phyloP scores from a whole-genome alignment of 352 stramenopile species.

The Plasmopara viticola region DNA sequence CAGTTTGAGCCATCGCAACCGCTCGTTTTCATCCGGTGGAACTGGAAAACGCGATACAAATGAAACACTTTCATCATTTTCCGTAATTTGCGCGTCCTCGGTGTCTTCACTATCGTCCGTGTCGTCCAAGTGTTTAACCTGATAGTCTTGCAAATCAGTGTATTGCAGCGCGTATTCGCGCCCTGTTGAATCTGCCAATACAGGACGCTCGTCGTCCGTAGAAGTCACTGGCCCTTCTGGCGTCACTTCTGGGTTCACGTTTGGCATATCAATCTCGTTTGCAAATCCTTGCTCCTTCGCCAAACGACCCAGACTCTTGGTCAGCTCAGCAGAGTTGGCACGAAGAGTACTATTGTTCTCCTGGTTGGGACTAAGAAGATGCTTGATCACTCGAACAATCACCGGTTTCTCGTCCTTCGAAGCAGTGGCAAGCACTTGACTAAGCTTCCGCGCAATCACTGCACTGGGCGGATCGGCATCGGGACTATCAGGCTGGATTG shows the following conservation, averaged over 20 bases:
- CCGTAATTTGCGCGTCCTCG: slow-evolving; percentile 7
- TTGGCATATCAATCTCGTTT: slow-evolving; percentile 6
- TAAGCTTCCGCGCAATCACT: slow-evolving; percentile 33
- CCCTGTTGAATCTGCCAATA: slow-evolving; percentile 22
- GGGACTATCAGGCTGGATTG: slow-evolving; percentile 21
- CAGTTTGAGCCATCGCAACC: slow-evolving; percentile 32
- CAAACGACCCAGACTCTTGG: slow-evolving; percentile 13
- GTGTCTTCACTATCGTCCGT: slow-evolving; percentile 10
- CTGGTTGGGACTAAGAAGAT: slow-evolving; percentile 33
- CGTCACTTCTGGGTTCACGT: slow-evolving; percentile 6
- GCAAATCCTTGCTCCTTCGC: slow-evolving; percentile 18
- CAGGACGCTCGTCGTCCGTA: slow-evolving; percentile 5
- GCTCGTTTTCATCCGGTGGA: slow-evolving; percentile 31
- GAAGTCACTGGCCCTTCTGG: slow-evolving; percentile 4
- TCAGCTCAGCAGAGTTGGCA: slow-evolving; percentile 14
- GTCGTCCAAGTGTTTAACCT: slow-evolving; percentile 7
- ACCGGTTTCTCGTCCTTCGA: slow-evolving; percentile 26
- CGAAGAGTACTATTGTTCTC: slow-evolving; percentile 15
- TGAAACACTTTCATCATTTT: slow-evolving; percentile 5
- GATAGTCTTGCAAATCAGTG: slow-evolving; percentile 7
- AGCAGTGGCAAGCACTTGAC: slow-evolving; percentile 35
- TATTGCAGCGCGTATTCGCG: slow-evolving; percentile 36
- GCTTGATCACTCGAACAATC: slow-evolving; percentile 46
- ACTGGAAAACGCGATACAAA: slow-evolving; percentile 28
- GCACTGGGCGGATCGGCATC: slow-evolving; percentile 16